A percentile compares a stretch with the other conserved stretches of the same genome.
Conservation (phyloP, 2,329 filamentous ascomycete genomes). For the Didymella segeticola region DNA sequence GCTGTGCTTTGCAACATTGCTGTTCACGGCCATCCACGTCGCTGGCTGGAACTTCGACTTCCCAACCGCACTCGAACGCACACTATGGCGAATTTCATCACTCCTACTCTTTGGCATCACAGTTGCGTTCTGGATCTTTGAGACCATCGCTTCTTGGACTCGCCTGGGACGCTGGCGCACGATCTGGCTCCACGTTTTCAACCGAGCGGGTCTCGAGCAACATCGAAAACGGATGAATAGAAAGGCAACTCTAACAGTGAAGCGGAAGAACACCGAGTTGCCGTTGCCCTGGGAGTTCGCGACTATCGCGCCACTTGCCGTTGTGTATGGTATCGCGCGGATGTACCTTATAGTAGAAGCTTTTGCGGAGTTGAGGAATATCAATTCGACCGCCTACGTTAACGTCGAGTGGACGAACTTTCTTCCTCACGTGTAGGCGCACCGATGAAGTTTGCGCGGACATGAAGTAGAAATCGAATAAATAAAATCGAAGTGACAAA, state of each 20-base stretch:
- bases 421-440: conserved; percentile 19
- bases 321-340: conserved; percentile 26
- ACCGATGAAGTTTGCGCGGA: too few species aligned
- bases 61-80: conserved; percentile 11
- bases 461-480: too few species aligned
- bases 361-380: conserved; percentile 26
- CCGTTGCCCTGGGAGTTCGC: conserved; percentile 26
- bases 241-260: conserved; percentile 12
- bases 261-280: conserved; percentile 23
- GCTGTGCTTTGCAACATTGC: conserved; percentile 16
- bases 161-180: conserved; percentile 25
- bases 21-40: conserved; percentile 20
- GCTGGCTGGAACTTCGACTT: conserved; percentile 25
- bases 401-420: conserved; percentile 32
- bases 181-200: conserved; percentile 20
- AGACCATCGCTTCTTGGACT: conserved; percentile 26
- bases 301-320: conserved; percentile 24
- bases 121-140: conserved; percentile 27
- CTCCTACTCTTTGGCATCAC: conserved; percentile 26
- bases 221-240: conserved; percentile 14
- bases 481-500: too few species aligned
- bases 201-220: conserved; percentile 11
- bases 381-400: conserved; percentile 22
- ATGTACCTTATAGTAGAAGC: conserved; percentile 27
- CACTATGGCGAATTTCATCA: conserved; percentile 19